A percentile compares a stretch with the other conserved stretches of the same genome.
Conservation (phyloP, 1,139 yeast genomes). For the Zygoascus sp. region DNA sequence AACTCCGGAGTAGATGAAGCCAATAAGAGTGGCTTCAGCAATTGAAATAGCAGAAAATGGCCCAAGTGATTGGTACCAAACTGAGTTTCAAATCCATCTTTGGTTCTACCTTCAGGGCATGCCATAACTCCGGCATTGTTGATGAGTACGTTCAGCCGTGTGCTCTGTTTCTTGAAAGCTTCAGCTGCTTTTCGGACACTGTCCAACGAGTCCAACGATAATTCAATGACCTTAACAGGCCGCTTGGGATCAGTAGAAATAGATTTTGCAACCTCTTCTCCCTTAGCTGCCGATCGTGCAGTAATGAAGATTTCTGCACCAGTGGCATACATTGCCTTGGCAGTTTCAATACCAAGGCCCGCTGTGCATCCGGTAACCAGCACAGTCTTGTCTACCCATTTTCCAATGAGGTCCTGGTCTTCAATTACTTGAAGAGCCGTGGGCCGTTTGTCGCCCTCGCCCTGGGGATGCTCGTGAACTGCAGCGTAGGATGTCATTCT, state of each 20-base stretch:
- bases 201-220: not conserved
- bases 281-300: not conserved
- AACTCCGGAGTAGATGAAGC: not conserved
- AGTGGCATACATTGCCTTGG: not conserved
- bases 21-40: not conserved
- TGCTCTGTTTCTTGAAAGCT: not conserved
- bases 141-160: conserved; percentile 30
- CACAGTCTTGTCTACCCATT: not conserved
- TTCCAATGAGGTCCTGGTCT: not conserved
- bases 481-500: not conserved
- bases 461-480: not conserved
- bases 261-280: conserved; percentile 25
- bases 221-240: conserved; percentile 8
- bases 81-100: conserved; percentile 65
- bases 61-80: conserved; percentile 70
- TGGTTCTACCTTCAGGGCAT: conserved; percentile 55
- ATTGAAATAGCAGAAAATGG: conserved; percentile 45
- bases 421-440: not conserved
- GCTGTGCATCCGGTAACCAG: not conserved
- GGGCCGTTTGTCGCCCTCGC: not conserved
- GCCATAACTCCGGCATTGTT: conserved; percentile 80
- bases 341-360: not conserved
- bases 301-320: not conserved
- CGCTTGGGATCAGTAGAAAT: not conserved
- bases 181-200: not conserved